A percentile compares a stretch with the other conserved stretches of the same genome.
These are phyloP conservation scores for Puccinia coronata DNA, from an alignment of 1,284 basidiomycete genomes.

Conservation along the genomic window DNA sequence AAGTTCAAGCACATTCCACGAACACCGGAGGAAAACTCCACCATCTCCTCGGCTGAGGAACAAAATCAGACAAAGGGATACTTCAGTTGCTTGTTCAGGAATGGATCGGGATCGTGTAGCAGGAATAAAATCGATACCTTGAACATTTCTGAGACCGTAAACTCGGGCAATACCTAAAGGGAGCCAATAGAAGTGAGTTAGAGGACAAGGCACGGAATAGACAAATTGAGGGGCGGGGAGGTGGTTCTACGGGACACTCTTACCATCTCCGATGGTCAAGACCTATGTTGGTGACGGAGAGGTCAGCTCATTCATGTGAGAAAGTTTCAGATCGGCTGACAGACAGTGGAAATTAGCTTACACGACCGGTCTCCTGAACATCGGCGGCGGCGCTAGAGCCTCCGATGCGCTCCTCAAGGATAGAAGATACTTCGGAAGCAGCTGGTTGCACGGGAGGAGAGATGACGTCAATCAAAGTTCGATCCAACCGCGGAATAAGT, in stretches of 20 bases:
- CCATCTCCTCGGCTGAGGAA: constrained; percentile 94
- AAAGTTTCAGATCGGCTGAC: no score
- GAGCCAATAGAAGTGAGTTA: constrained; percentile 11
- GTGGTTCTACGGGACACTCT: constrained; percentile 59
- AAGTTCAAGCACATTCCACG: constrained; percentile 93
- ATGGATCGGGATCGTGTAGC: background rate
- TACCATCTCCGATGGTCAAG: constrained; percentile 98
- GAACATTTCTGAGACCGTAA: constrained; percentile 80
- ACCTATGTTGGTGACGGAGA: constrained; percentile 51
- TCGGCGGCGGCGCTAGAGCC: constrained; percentile 85
- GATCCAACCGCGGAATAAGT: background rate
- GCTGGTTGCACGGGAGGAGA: constrained; percentile 64
- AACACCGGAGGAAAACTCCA: constrained; percentile 99
- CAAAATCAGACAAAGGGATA: background rate
- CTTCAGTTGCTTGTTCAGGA: constrained; percentile 54
- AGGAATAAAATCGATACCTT: constrained; percentile 66
- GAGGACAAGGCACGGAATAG: constrained; percentile 56
- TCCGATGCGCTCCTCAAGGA: constrained; percentile 97
- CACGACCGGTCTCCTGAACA: constrained; percentile 98
- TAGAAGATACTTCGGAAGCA: constrained; percentile 97
- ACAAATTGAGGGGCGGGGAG: no score
- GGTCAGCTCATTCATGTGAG: constrained; percentile 15
- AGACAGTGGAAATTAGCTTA: constrained; percentile 72
- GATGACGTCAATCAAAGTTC: background rate
- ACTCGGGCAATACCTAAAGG: constrained; percentile 65